Evolutionary conservation across 495 filamentous ascomycete species (phyloP), one percentile per base, ranked within the genome.

Genomic region (Glonium stellatum): DNA sequence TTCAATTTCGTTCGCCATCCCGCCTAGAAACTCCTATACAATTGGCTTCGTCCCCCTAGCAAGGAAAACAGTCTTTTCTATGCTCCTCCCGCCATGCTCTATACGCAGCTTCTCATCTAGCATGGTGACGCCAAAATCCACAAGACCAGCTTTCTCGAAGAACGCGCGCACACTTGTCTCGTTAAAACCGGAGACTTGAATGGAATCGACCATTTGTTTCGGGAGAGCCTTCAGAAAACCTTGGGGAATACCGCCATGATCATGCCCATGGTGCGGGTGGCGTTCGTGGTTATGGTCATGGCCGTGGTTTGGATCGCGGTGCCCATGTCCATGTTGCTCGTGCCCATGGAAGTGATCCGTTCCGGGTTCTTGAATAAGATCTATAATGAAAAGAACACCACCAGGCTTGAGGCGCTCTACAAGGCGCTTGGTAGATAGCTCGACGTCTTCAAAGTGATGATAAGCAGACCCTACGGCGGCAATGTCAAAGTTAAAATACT

Each of bases 401-500:
- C 82, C 84, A 0, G 79, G 75, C 59, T 78, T 81, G 44, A 92
- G 67, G 10, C 85, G 77, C 66, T 80, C 73, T 21, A 74, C 78
- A 13, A 92, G 75, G 23, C 80, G 70, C 54, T 75, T 72, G 46
- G 84, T 71, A 10, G 83, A 81, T 42, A 79, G 70, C 4, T 71
- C 72, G 0, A 85, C 82, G 59, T 85, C 72, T 52, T 84, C 79
- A 60, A 92, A 88, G 66, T 92, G 87, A 69, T 92, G 88, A 63
- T 89, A 79, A 1, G 81, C 87, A 56, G 83, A 77, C 22, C 87
- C 82, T 31, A 89, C 78, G 15, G 78, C 78, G 4, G 82, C 81
- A 31, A 89, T 55, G 62, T 89, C 84, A 64, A 90, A 87, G 52
- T 80, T 67, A 59, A 67, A 76, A 67, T 79, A 83, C 22, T 81